Conservation (phyloP, 345 rosid genomes). For the Theobroma cacao region DNA sequence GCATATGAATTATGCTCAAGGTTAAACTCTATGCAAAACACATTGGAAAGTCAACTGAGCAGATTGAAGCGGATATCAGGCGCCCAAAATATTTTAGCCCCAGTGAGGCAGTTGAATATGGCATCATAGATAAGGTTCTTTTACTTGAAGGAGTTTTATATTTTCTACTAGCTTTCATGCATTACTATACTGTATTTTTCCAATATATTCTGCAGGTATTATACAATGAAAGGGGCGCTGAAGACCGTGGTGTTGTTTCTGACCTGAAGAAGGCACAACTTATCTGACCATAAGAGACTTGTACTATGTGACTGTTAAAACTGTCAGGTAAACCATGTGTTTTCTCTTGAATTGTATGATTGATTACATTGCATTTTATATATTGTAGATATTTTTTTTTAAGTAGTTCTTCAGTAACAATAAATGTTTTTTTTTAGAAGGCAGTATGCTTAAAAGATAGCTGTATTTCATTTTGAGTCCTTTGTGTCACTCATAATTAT, state of each 20-base stretch:
- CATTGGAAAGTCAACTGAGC: conserved; percentile 65
- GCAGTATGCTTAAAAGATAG: background rate
- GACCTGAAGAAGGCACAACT: conserved; percentile 58
- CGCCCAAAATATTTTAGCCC: conserved; percentile 86
- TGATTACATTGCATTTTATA: background rate
- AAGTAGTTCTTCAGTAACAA: background rate
- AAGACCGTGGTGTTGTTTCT: conserved; percentile 67
- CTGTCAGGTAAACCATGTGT: background rate
- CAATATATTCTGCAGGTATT: conserved; percentile 53
- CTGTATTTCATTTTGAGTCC: background rate
- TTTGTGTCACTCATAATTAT: background rate
- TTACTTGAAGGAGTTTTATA: conserved; percentile 9
- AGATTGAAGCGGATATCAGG: conserved; percentile 78
- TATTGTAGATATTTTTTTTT: background rate
- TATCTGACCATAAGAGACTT: conserved; percentile 24
- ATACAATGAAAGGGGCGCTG: conserved; percentile 61
- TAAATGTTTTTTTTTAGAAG: background rate
- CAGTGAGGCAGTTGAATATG: conserved; percentile 80
- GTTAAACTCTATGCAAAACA: conserved; percentile 72
- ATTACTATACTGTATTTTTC: background rate
- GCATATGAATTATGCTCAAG: conserved; percentile 30
- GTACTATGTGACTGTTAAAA: conserved; percentile 3
- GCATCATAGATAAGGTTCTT: conserved; percentile 85
- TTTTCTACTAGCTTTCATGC: background rate
- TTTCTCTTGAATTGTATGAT: background rate